phyloP scores from a whole-genome alignment of 2,329 filamentous ascomycete species.

The Plenodomus biglobosus region DNA sequence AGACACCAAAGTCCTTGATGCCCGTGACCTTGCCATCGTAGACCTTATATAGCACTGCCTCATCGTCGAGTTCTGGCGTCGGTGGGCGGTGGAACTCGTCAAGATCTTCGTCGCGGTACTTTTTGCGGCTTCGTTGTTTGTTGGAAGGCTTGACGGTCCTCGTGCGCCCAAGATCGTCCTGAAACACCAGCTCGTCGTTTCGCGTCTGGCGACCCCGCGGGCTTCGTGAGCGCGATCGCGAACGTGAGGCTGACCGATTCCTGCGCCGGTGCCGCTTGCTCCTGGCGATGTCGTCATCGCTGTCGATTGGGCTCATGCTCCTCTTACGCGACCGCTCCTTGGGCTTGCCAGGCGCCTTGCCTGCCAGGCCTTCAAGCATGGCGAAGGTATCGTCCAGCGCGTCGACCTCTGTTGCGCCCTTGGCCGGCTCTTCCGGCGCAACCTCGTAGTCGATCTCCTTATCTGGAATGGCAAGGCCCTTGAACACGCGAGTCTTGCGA shows the following conservation, averaged over 20 bases:
- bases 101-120: constrained; percentile 48
- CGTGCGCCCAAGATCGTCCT: constrained; percentile 61
- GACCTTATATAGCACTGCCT: constrained; percentile 79
- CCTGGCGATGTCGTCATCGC: constrained; percentile 48
- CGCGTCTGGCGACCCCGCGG: constrained; percentile 35
- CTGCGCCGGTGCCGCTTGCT: constrained; percentile 48
- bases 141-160: constrained; percentile 45
- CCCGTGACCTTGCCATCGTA: constrained; percentile 90
- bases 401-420: constrained; percentile 55
- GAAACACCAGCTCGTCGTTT: constrained; percentile 56
- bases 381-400: constrained; percentile 92
- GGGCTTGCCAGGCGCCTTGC: constrained; percentile 42
- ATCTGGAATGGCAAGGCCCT: constrained; percentile 84
- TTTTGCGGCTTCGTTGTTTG: constrained; percentile 46
- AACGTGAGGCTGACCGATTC: constrained; percentile 56
- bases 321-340: constrained; percentile 58
- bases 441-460: constrained; percentile 59
- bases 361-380: constrained; percentile 81
- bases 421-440: constrained; percentile 49
- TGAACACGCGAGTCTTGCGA: constrained; percentile 85
- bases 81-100: constrained; percentile 67
- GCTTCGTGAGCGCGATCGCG: constrained; percentile 55
- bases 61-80: constrained; percentile 75
- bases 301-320: constrained; percentile 59
- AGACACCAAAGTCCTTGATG: constrained; percentile 92